Evolutionary conservation across 805 yeast species (phyloP).

Genomic region (Hanseniaspora guilliermondii): DNA sequence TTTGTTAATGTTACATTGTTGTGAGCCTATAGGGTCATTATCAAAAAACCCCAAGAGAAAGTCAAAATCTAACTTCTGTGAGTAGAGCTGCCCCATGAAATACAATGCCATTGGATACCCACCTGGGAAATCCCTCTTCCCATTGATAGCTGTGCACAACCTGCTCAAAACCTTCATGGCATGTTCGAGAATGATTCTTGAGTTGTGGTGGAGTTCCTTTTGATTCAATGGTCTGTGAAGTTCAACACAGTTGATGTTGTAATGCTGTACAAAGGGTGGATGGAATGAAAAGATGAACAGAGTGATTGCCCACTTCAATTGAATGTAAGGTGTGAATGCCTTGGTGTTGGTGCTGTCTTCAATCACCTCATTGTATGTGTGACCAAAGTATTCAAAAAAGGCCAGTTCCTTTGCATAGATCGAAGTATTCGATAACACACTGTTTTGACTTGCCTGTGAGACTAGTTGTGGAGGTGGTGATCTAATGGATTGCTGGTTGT

Average conservation of each 20-base stretch:
- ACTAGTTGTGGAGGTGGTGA: conserved; percentile 10
- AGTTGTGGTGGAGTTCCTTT: conserved; percentile 38
- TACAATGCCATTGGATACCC: conserved; percentile 45
- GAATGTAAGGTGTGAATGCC: conserved; percentile 39
- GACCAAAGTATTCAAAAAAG: conserved; percentile 19
- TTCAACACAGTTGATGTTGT: conserved; percentile 38
- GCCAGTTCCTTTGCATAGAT: conserved; percentile 5
- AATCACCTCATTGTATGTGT: conserved; percentile 20
- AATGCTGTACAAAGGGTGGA: conserved; percentile 32
- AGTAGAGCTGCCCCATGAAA: conserved; percentile 49
- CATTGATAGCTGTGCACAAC: conserved; percentile 28
- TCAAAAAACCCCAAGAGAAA: conserved; percentile 17
- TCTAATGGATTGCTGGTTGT: neutral
- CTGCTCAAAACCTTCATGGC: conserved; percentile 50
- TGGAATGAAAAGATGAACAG: conserved; percentile 38
- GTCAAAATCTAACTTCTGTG: conserved; percentile 36
- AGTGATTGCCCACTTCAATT: conserved; percentile 50
- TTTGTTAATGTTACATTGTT: conserved; percentile 4
- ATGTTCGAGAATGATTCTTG: conserved; percentile 43
- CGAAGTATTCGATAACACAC: neutral
- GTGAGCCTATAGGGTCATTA: conserved; percentile 11
- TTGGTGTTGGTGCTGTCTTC: conserved; percentile 19
- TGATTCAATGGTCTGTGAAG: conserved; percentile 29
- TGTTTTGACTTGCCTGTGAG: conserved; percentile 3
- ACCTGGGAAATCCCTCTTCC: conserved; percentile 17